A percentile compares a stretch with the other conserved stretches of the same genome.
Evolutionary conservation across 2,329 filamentous ascomycete genomes (phyloP).

Genomic region (Talaromyces albobiverticillius): DNA sequence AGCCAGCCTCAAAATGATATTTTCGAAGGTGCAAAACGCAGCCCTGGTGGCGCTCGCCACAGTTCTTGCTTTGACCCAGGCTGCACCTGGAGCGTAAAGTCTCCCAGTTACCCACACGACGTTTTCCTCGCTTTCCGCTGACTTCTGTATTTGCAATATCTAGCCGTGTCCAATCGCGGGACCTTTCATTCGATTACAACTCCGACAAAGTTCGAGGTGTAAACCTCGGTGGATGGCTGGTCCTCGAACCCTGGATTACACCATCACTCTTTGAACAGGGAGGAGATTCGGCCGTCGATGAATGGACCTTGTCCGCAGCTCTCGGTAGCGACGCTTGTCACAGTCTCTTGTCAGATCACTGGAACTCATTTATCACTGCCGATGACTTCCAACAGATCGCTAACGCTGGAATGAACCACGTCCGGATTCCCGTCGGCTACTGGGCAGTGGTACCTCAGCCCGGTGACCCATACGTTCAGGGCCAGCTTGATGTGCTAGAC

Average conservation of each 20-base stretch:
- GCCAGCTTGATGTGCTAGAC: conserved; percentile 58
- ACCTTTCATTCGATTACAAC: conserved; percentile 52
- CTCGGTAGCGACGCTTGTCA: conserved; percentile 51
- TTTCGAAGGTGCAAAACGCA: conserved; percentile 10
- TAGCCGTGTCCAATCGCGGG: conserved; percentile 27
- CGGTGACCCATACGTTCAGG: conserved; percentile 61
- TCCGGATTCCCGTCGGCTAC: conserved; percentile 65
- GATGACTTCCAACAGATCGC: conserved; percentile 57
- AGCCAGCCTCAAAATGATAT: conserved; percentile 11
- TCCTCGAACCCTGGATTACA: conserved; percentile 64
- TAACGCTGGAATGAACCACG: conserved; percentile 58
- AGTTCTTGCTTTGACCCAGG: conserved; percentile 10
- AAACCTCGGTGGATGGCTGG: conserved; percentile 64
- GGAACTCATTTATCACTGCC: conserved; percentile 57
- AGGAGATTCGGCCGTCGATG: conserved; percentile 53
- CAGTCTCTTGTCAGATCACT: conserved; percentile 52
- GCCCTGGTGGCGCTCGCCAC: conserved; percentile 12
- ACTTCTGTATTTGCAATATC: not conserved
- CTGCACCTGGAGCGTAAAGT: conserved; percentile 11
- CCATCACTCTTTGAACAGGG: conserved; percentile 57
- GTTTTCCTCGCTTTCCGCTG: not conserved
- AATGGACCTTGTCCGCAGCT: conserved; percentile 52
- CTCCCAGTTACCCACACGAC: too few relatives aligned
- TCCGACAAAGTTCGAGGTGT: conserved; percentile 59
- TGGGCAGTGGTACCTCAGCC: conserved; percentile 57